Percentiles rank a stretch among this genome's conserved stretches.
These are phyloP conservation scores for Kodamaea hsintzibuensis DNA, from an alignment of 805 yeast species.

Conservation along the genomic window DNA sequence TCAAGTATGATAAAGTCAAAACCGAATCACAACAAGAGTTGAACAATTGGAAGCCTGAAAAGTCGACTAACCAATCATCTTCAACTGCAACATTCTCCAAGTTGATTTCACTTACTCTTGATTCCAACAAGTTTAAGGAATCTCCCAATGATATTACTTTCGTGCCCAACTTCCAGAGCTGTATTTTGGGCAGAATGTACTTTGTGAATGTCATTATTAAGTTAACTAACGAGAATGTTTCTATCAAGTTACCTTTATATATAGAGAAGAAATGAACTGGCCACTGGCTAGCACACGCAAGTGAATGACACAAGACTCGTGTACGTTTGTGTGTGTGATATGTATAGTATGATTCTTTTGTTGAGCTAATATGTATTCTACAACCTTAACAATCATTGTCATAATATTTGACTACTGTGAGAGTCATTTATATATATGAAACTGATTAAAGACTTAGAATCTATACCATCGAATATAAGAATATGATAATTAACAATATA, in stretches of 20 bases:
- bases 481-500: too few species aligned
- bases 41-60: conserved; percentile 4
- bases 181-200: conserved; percentile 29
- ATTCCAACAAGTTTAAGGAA: conserved; percentile 13
- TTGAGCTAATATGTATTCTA: too few species aligned
- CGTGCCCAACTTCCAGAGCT: conserved; percentile 31
- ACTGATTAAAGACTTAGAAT: too few species aligned
- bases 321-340: too few species aligned
- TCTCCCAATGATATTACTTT: conserved; percentile 17
- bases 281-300: too few species aligned
- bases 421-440: too few species aligned
- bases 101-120: conserved; percentile 9
- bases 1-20: conserved; percentile 18
- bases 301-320: too few species aligned
- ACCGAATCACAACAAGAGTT: conserved; percentile 4
- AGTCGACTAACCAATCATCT: neutral
- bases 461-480: too few species aligned
- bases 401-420: too few species aligned
- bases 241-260: conserved; percentile 21
- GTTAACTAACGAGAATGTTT: conserved; percentile 20
- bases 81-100: conserved; percentile 2
- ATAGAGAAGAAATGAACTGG: conserved; percentile 13
- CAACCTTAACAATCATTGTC: too few species aligned
- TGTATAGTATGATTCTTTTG: too few species aligned
- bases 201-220: conserved; percentile 19